Evolutionary conservation across 2,329 filamentous ascomycete species (phyloP).

Genomic region (Fusarium luffae): DNA sequence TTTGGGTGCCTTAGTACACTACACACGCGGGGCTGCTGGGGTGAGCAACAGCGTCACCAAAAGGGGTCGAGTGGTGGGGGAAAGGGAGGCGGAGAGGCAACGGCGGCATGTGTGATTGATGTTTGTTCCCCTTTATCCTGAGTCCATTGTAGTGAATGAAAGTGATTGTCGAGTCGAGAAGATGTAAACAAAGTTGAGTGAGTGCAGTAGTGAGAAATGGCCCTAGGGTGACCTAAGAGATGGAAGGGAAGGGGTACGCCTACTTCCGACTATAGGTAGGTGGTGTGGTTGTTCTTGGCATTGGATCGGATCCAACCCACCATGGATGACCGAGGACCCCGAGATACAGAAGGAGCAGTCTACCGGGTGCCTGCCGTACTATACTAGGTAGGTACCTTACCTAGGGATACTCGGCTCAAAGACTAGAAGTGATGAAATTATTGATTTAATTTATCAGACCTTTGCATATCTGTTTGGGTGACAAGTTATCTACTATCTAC

Average conservation of each 20-base stretch:
- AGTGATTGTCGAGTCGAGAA: not conserved
- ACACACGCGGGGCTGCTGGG: conserved; percentile 26
- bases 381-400: not conserved
- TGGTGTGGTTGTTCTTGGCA: conserved; percentile 13
- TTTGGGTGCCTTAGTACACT: conserved; percentile 21
- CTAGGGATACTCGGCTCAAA: not conserved
- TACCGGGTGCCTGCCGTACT: not conserved
- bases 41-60: conserved; percentile 32
- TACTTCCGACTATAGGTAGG: not conserved
- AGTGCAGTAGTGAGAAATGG: not conserved
- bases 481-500: not conserved
- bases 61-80: conserved; percentile 27
- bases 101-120: conserved; percentile 8
- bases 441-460: not conserved
- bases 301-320: not conserved
- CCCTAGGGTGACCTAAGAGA: not conserved
- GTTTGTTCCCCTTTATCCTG: conserved; percentile 21
- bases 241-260: not conserved
- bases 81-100: not conserved
- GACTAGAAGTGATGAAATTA: not conserved
- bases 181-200: not conserved
- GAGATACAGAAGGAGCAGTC: not conserved
- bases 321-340: not conserved
- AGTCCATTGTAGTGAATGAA: conserved; percentile 23
- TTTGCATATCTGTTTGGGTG: not conserved